Conservation (phyloP, 1,139 yeast genomes). For the Nakaseomyces sp. region DNA sequence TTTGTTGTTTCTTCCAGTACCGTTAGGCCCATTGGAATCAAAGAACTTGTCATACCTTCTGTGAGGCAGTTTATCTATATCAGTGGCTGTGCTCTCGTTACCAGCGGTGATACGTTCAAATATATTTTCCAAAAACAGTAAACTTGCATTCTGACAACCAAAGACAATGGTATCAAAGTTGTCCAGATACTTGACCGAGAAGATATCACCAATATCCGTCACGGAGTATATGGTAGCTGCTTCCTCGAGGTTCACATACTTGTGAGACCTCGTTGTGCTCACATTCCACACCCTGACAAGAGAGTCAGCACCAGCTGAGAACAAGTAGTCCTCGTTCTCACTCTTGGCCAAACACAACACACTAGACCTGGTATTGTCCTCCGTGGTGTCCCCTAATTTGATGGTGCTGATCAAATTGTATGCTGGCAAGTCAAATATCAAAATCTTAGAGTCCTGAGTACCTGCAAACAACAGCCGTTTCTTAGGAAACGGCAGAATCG, state of each 20-base stretch:
- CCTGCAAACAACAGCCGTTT: slow-evolving; percentile 70
- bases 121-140: slow-evolving; percentile 54
- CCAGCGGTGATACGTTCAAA: slow-evolving; percentile 20
- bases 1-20: slow-evolving; percentile 24
- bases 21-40: slow-evolving; percentile 85
- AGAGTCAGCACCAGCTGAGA: slow-evolving; percentile 88
- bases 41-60: slow-evolving; percentile 78
- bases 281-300: slow-evolving; percentile 78
- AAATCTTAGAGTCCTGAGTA: slow-evolving; percentile 80
- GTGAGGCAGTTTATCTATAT: slow-evolving; percentile 49
- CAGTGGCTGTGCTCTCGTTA: slow-evolving; percentile 12
- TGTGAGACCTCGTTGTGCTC: slow-evolving; percentile 13
- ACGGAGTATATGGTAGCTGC: slow-evolving; percentile 69
- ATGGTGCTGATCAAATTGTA: slow-evolving; percentile 38
- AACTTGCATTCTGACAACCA: slow-evolving; percentile 89
- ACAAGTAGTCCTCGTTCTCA: slow-evolving; percentile 51
- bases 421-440: slow-evolving; percentile 60
- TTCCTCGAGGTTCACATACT: slow-evolving; percentile 31
- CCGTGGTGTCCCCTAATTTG: slow-evolving; percentile 20
- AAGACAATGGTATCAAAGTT: slow-evolving; percentile 54
- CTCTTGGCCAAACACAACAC: slow-evolving; percentile 60
- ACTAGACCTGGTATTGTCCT: slow-evolving; percentile 52
- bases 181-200: slow-evolving; percentile 68
- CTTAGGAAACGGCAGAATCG: slow-evolving; percentile 58
- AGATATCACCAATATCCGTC: slow-evolving; percentile 88